Evolutionary conservation across 2,329 filamentous ascomycete genomes (phyloP).

Genomic region (Colletotrichum sp.): DNA sequence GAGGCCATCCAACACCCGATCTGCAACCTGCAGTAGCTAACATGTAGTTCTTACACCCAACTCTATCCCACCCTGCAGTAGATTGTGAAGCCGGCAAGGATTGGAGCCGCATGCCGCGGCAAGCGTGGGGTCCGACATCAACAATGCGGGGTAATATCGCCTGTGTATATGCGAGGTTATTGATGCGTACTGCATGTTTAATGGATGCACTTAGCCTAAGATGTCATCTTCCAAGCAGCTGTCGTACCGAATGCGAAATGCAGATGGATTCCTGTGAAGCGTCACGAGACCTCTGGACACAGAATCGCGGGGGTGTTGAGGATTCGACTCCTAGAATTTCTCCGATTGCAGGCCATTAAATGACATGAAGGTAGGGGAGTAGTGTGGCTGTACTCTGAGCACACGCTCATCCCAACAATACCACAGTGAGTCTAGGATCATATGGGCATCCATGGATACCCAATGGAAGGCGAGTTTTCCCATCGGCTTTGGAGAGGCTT

Average conservation of each 20-base stretch:
- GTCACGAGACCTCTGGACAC: accelerated
- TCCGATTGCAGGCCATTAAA: background rate
- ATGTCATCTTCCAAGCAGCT: background rate
- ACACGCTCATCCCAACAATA: background rate
- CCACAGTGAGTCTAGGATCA: background rate
- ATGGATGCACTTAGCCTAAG: background rate
- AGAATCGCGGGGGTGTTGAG: accelerated
- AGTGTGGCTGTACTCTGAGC: background rate
- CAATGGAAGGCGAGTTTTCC: background rate
- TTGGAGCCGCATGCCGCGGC: background rate
- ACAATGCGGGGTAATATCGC: background rate
- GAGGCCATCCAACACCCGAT: background rate
- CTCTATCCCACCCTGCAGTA: background rate
- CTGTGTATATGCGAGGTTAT: background rate
- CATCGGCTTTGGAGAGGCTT: background rate
- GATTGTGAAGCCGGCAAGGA: background rate
- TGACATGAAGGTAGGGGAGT: background rate
- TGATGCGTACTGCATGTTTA: background rate
- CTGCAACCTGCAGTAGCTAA: background rate
- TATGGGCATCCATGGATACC: background rate
- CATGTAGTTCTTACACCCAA: background rate
- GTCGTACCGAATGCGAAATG: background rate
- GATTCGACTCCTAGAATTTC: accelerated
- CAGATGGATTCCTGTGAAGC: background rate
- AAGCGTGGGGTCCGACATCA: background rate